A percentile compares a stretch with the other conserved stretches of the same genome.
Conservation (phyloP, 805 yeast genomes). For the Kodamaea neixiangensis region DNA sequence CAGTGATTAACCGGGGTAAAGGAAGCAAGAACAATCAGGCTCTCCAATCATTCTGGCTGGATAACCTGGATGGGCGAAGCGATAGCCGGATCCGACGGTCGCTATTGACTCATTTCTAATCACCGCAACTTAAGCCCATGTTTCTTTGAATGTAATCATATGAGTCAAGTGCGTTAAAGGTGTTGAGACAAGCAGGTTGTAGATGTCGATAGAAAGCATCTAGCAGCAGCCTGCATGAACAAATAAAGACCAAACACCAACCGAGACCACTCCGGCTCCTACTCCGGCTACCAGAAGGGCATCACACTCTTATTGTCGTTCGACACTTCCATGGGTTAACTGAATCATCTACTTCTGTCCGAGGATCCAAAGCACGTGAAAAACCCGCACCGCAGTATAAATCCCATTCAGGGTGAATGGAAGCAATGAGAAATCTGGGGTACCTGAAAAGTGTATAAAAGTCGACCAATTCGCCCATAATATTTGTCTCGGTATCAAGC, state of each 20-base stretch:
- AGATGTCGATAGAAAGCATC: too few relatives aligned
- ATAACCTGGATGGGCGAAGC: background rate
- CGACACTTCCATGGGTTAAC: background rate
- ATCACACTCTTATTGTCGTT: background rate
- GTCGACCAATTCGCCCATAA: background rate
- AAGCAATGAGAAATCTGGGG: conserved; percentile 2
- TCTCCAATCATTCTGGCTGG: too few relatives aligned
- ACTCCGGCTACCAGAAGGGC: background rate
- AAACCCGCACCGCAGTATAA: background rate
- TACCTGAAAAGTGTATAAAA: conserved; percentile 1
- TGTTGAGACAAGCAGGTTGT: too few relatives aligned
- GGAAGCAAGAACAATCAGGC: too few relatives aligned
- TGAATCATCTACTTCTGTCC: background rate
- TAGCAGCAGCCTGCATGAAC: too few relatives aligned
- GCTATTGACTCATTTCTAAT: background rate
- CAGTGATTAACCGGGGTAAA: too few relatives aligned
- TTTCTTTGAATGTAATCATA: background rate
- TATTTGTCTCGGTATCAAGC: background rate
- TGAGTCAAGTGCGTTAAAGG: background rate
- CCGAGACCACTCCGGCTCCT: background rate
- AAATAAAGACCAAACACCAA: too few relatives aligned
- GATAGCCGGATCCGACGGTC: background rate
- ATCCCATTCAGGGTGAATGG: background rate
- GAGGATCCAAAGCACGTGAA: background rate
- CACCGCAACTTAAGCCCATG: background rate